These are phyloP conservation scores for Hyaloscypha bicolor DNA, from an alignment of 495 filamentous ascomycete genomes.

Conservation along the genomic window DNA sequence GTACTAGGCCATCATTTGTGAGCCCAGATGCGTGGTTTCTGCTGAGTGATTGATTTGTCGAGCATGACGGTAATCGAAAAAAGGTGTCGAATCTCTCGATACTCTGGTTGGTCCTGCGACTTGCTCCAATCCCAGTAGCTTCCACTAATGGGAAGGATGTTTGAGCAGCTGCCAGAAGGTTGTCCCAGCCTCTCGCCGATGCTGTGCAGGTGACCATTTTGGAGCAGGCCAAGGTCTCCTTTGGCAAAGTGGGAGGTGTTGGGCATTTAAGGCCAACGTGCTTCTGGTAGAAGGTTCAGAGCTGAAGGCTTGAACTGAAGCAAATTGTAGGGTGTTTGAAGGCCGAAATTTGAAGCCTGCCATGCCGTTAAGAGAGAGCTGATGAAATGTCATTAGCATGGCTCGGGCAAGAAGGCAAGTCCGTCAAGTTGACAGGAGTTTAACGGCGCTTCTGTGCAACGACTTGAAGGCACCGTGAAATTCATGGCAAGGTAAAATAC, in stretches of 20 bases:
- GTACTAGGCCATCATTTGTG: not conserved
- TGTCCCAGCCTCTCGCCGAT: not conserved
- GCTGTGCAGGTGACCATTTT: not conserved
- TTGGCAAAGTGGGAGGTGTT: not conserved
- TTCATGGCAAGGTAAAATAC: too few species aligned
- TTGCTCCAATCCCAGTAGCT: not conserved
- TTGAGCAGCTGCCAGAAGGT: not conserved
- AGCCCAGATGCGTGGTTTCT: not conserved
- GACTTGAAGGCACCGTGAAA: too few species aligned
- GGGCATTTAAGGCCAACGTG: not conserved
- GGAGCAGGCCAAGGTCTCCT: not conserved
- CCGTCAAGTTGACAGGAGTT: too few species aligned
- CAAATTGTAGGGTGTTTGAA: too few species aligned
- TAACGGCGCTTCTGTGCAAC: too few species aligned
- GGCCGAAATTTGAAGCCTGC: too few species aligned
- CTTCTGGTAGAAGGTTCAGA: too few species aligned
- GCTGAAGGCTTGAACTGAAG: too few species aligned
- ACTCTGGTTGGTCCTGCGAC: not conserved
- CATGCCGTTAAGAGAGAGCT: too few species aligned
- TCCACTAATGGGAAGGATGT: not conserved
- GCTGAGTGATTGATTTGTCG: not conserved
- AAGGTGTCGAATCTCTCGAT: not conserved
- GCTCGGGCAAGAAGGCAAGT: too few species aligned
- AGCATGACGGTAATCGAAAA: not conserved
- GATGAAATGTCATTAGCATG: too few species aligned